These are phyloP conservation scores for Canavalia gladiata DNA, from an alignment of 306 rosid species.

Conservation along the genomic window DNA sequence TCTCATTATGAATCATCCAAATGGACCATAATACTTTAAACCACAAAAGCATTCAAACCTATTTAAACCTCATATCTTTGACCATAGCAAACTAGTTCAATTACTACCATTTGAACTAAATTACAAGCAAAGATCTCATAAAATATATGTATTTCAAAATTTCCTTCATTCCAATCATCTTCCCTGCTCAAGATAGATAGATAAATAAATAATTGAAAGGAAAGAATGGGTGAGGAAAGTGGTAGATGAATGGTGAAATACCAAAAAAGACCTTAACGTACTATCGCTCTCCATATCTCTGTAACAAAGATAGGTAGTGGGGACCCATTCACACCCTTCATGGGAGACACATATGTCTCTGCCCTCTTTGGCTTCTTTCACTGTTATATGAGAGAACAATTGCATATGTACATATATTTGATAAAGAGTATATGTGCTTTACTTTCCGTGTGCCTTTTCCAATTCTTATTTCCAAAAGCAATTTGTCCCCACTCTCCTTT, in stretches of 20 bases:
- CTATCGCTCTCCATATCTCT: constrained; percentile 62
- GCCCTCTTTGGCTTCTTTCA: constrained; percentile 54
- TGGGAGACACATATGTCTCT: constrained; percentile 75
- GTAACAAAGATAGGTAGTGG: constrained; percentile 55
- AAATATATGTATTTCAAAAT: neutral
- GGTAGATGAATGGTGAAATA: constrained; percentile 50
- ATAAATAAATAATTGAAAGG: neutral
- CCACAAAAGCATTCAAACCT: too few species aligned
- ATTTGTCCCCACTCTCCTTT: constrained; percentile 51
- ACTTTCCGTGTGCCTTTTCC: constrained; percentile 53
- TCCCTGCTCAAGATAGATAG: too few species aligned
- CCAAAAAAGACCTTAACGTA: constrained; percentile 55
- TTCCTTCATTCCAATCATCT: too few species aligned
- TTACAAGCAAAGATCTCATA: neutral
- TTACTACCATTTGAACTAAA: neutral
- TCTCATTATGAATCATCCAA: too few species aligned
- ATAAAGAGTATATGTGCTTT: constrained; percentile 51
- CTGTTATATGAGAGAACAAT: constrained; percentile 21
- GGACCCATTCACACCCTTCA: constrained; percentile 75
- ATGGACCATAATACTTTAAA: too few species aligned
- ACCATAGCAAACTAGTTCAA: neutral
- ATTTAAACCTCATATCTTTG: too few species aligned
- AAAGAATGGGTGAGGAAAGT: constrained; percentile 33
- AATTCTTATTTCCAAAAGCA: constrained; percentile 47
- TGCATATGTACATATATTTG: constrained; percentile 23